Percentiles rank a stretch among this genome's conserved stretches.
phyloP scores from a whole-genome alignment of 2,329 filamentous ascomycete species.

The Dactylellina haptotyla region DNA sequence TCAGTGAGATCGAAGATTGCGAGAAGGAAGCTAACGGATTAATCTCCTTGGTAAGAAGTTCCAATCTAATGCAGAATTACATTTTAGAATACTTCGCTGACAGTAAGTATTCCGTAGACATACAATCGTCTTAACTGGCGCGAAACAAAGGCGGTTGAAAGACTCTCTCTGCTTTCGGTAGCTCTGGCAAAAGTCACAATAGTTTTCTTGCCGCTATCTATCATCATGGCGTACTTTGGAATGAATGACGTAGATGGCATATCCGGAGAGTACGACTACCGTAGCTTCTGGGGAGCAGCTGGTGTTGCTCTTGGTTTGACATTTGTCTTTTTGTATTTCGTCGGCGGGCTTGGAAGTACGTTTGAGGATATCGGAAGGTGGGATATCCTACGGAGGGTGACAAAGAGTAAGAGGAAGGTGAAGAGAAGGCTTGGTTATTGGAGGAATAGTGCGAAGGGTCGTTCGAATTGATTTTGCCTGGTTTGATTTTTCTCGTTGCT shows the following conservation, averaged over 20 bases:
- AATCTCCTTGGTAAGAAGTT: conserved; percentile 59
- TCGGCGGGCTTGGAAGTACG: conserved; percentile 36
- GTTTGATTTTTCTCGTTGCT: not conserved
- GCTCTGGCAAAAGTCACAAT: conserved; percentile 67
- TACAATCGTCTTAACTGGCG: conserved; percentile 68
- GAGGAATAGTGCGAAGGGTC: conserved; percentile 5
- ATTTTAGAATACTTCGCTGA: not conserved
- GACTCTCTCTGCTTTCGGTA: conserved; percentile 65
- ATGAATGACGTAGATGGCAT: conserved; percentile 61
- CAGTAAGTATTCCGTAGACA: conserved; percentile 59
- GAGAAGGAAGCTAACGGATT: conserved; percentile 67
- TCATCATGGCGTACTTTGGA: conserved; percentile 67
- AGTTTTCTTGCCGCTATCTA: conserved; percentile 66
- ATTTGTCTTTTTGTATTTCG: conserved; percentile 42
- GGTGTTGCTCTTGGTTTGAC: conserved; percentile 42
- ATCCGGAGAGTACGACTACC: conserved; percentile 27
- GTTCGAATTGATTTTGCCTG: not conserved
- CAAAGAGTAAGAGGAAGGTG: conserved; percentile 19
- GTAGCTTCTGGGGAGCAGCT: conserved; percentile 37
- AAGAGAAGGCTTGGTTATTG: conserved; percentile 19
- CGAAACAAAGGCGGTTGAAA: conserved; percentile 65
- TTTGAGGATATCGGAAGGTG: conserved; percentile 27
- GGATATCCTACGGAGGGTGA: conserved; percentile 25
- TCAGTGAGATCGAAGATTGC: conserved; percentile 73
- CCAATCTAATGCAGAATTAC: not conserved